Percentiles rank a stretch among this genome's conserved stretches.
Evolutionary conservation across 768 basidiomycete species (phyloP).

Genomic region (Candolleomyces efflorescens): DNA sequence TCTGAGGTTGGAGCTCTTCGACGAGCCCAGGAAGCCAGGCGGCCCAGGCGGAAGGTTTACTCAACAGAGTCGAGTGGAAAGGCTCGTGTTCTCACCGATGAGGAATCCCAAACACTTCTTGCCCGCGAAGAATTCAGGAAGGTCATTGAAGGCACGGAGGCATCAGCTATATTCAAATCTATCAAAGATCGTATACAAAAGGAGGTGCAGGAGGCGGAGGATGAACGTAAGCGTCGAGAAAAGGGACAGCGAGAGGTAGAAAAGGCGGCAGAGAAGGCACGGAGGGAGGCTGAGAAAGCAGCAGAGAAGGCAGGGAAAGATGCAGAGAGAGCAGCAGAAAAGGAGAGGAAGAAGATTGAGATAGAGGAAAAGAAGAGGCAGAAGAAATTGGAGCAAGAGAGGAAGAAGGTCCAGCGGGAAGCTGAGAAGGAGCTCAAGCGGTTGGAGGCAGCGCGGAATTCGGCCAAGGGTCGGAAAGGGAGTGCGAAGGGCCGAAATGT

Average conservation of each 20-base stretch:
- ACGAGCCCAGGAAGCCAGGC: no score
- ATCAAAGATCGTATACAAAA: neutral
- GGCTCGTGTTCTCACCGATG: no score
- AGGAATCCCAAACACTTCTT: no score
- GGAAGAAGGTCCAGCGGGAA: neutral
- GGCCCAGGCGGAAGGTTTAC: no score
- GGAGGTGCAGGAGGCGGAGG: neutral
- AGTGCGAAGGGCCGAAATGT: no score
- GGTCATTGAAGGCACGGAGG: neutral
- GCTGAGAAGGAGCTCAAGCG: neutral
- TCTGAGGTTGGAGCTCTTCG: no score
- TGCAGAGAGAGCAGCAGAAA: neutral
- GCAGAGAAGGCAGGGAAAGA: neutral
- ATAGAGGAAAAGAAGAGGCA: neutral
- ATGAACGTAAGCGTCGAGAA: neutral
- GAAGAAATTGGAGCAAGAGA: neutral
- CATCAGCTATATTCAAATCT: neutral
- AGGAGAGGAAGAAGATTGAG: neutral
- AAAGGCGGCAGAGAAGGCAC: neutral
- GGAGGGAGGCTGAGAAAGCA: neutral
- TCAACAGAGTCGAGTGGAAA: no score
- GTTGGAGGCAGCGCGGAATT: neutral
- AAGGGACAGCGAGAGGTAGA: neutral
- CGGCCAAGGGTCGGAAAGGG: no score
- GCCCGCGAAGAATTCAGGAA: neutral